phyloP scores from a whole-genome alignment of 2,329 filamentous ascomycete species.

The Epichloe uncinata region DNA sequence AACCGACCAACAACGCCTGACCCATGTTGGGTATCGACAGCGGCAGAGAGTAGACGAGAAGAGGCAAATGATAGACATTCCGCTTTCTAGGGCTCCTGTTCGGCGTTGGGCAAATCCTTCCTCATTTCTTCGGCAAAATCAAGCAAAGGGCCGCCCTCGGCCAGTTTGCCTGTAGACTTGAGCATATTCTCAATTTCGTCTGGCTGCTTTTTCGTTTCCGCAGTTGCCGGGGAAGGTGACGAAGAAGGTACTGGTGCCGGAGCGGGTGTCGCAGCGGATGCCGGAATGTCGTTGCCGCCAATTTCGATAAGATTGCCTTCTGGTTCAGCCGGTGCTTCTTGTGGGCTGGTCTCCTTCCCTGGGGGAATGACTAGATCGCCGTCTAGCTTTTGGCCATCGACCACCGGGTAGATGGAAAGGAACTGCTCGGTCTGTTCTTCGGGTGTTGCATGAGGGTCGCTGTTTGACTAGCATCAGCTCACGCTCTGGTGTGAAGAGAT shows the following conservation, averaged over 20 bases:
- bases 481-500: neutral
- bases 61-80: neutral
- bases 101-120: constrained; percentile 28
- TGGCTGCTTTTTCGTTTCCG: constrained; percentile 5
- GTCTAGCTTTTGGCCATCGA: constrained; percentile 57
- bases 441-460: constrained; percentile 36
- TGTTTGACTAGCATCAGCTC: constrained; percentile 11
- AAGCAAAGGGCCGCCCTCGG: constrained; percentile 34
- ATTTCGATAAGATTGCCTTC: constrained; percentile 42
- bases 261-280: neutral
- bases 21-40: neutral
- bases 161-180: constrained; percentile 31
- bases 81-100: neutral
- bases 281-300: constrained; percentile 21
- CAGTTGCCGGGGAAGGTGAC: neutral
- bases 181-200: constrained; percentile 32
- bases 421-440: constrained; percentile 69
- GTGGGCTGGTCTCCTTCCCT: constrained; percentile 6
- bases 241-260: neutral
- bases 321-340: constrained; percentile 8
- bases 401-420: constrained; percentile 69
- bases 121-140: constrained; percentile 44
- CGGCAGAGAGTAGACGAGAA: neutral
- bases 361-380: constrained; percentile 44
- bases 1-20: constrained; percentile 4